Base-by-base conservation (phyloP, 192 early-diverging fungal genomes). In the Coemansia sp. region DNA sequence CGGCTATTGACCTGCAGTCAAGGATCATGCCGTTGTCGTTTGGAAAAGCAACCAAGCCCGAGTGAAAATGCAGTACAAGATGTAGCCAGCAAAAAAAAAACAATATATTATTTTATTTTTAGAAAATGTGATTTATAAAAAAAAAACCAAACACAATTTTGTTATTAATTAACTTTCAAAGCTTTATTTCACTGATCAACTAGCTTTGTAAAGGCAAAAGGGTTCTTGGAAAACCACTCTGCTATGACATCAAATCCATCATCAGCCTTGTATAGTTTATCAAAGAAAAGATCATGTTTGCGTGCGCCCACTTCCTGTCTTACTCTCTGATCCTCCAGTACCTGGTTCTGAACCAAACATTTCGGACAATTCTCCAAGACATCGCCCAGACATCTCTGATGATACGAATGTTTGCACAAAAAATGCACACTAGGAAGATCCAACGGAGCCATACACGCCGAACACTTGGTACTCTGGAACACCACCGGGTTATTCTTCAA, bases 381-480 rank as follows among this genome's bases (percentile, higher is more conserved):
- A 30, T 81, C 83, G 51, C 87, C 87, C n/a, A 85, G 76, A 64
- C 87, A 94, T 73, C 94, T 77, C 68, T 93, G 89, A 75, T 99
- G 97, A 71, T 91, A 99, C 49, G 94, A 93, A 66, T 99, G 97
- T 63, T 91, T 86, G 83, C 97, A 99, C 67, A 96, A 69, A 72
- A 97, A 99, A 65, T 97, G 93, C 0, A 99, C 85, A 31, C 90
- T 88, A 0, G 97, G 97, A 60, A 99, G 66, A 58, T 99, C 95
- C 33, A 99, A 71, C 50, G 85, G 86, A 0, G 85, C 85, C 54
- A 86, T 85, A 63, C 92, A 92, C 2, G 76, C 71, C 51, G 84
- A 84, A 75, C 92, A 91, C 63, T 91, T 89, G 50, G 88, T 90
- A 68, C 89, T 88, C 71, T 93, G 91, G 71, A 92, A 93, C 18